phyloP scores from a whole-genome alignment of 129 eudicot genomes.

The Ambrosia artemisiifolia region DNA sequence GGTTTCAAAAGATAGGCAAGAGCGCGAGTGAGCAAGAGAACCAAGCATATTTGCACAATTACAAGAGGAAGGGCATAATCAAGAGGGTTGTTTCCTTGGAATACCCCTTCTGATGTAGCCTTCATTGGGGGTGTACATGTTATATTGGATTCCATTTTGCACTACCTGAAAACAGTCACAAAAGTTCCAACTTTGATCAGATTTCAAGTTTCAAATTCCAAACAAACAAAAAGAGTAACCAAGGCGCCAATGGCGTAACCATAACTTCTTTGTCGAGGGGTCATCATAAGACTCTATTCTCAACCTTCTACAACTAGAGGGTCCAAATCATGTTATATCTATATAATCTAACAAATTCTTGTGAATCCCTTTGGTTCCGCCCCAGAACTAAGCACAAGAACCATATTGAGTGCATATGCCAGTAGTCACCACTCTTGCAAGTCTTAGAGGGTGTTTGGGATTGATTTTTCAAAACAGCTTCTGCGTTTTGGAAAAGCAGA shows the following conservation, averaged over 20 bases:
- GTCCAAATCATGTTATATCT: too few species aligned
- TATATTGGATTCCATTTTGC: constrained; percentile 47
- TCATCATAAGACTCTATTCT: too few species aligned
- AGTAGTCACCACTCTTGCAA: constrained; percentile 12
- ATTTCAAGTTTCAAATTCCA: constrained; percentile 3
- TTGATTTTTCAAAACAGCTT: too few species aligned
- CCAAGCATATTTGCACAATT: constrained; percentile 66
- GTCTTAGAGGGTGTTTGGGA: too few species aligned
- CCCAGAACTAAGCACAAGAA: neutral
- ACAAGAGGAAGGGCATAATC: constrained; percentile 72
- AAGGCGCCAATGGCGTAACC: too few species aligned
- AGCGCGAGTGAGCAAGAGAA: constrained; percentile 60
- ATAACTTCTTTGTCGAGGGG: too few species aligned
- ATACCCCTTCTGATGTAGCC: constrained; percentile 82
- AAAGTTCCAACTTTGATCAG: neutral
- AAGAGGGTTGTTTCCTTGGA: constrained; percentile 75
- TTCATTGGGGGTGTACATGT: constrained; percentile 55
- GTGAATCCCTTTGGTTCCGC: too few species aligned
- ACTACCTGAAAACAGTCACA: neutral
- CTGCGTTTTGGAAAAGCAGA: too few species aligned
- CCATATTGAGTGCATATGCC: neutral
- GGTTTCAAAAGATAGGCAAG: constrained; percentile 77
- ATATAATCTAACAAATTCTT: too few species aligned
- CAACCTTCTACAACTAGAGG: too few species aligned
- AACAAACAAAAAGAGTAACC: neutral